Percentiles rank a stretch among this genome's conserved stretches.
Evolutionary conservation across 306 rosid genomes (phyloP).

Genomic region (Corylus americana): DNA sequence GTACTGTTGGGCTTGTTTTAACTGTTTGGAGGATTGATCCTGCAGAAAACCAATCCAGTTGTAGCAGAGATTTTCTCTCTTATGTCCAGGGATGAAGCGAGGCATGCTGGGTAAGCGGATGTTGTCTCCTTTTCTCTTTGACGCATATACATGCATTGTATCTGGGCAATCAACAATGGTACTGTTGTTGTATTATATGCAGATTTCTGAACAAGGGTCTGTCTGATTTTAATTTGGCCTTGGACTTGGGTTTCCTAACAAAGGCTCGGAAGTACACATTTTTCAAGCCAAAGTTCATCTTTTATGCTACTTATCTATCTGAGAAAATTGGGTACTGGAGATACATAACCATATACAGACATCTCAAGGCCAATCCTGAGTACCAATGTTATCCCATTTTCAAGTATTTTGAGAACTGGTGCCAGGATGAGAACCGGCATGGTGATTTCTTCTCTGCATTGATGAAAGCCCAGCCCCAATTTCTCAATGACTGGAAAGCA

Average conservation of each 20-base stretch:
- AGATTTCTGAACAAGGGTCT: constrained; percentile 96
- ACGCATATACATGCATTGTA: neutral
- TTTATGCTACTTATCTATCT: constrained; percentile 94
- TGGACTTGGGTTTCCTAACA: constrained; percentile 99
- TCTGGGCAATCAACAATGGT: neutral
- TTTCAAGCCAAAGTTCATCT: constrained; percentile 97
- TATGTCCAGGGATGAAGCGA: constrained; percentile 99
- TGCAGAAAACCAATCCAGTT: constrained; percentile 97
- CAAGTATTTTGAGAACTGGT: constrained; percentile 99
- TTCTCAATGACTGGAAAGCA: constrained; percentile 99
- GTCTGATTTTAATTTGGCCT: constrained; percentile 92
- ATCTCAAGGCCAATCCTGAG: constrained; percentile 85
- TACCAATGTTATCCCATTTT: constrained; percentile 97
- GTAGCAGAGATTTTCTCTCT: constrained; percentile 99
- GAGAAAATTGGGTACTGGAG: constrained; percentile 99
- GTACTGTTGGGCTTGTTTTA: constrained; percentile 14
- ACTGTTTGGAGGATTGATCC: constrained; percentile 31
- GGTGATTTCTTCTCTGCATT: constrained; percentile 98
- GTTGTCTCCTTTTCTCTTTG: neutral
- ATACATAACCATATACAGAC: constrained; percentile 95
- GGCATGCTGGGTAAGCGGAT: constrained; percentile 91
- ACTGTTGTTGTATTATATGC: constrained; percentile 23
- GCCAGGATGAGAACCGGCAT: constrained; percentile 98
- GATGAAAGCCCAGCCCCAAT: constrained; percentile 99
- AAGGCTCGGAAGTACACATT: constrained; percentile 96